Conservation (phyloP, 73 alveolate genomes). For the Diophrys sp. region DNA sequence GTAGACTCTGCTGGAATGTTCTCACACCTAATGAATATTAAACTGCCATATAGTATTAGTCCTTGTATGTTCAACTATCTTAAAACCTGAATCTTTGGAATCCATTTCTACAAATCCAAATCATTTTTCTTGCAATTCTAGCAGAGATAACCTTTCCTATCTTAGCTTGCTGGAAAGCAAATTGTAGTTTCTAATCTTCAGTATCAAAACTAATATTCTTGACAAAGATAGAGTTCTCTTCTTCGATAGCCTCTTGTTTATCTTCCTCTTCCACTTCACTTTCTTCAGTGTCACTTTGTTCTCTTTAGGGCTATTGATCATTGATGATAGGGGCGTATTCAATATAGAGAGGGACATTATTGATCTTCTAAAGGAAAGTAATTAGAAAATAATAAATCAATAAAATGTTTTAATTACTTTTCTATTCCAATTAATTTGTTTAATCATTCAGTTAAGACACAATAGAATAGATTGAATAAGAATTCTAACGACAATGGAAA, state of each 20-base stretch:
- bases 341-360: conserved; percentile 60
- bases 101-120: conserved; percentile 95
- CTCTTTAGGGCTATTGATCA: conserved; percentile 15
- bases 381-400: no score
- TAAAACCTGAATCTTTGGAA: conserved; percentile 76
- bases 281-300: conserved; percentile 42
- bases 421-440: no score
- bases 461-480: no score
- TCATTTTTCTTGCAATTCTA: conserved; percentile 85
- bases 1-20: no score
- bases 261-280: conserved; percentile 50
- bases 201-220: conserved; percentile 89
- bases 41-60: no score
- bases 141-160: conserved; percentile 72
- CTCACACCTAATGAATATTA: no score
- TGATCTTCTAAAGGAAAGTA: conserved; percentile 32
- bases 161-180: conserved; percentile 71
- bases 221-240: conserved; percentile 80
- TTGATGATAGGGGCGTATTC: conserved; percentile 67
- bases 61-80: conserved; percentile 89
- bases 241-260: conserved; percentile 60
- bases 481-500: no score
- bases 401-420: no score
- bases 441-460: no score
- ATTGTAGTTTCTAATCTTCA: conserved; percentile 71